Conservation (phyloP, 2,329 filamentous ascomycete genomes). For the Fusarium sororula region DNA sequence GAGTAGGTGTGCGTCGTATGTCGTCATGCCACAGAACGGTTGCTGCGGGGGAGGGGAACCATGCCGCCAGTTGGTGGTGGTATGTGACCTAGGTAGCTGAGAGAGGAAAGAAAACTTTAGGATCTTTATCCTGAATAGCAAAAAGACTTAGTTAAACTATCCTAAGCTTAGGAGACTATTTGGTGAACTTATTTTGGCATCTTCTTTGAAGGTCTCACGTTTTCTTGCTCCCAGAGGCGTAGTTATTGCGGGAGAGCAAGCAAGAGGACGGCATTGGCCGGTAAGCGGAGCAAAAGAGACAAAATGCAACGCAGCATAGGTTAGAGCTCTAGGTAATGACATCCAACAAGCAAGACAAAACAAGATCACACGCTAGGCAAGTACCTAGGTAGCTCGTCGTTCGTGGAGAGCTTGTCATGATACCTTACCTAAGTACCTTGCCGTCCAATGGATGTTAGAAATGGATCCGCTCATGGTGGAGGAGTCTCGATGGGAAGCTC, state of each 20-base stretch:
- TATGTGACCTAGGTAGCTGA: conserved; percentile 2
- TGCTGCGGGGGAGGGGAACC: conserved; percentile 31
- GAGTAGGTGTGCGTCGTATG: conserved; percentile 33
- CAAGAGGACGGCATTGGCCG: conserved; percentile 16
- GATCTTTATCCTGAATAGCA: neutral
- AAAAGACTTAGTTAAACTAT: neutral
- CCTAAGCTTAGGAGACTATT: neutral
- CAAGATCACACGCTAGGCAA: neutral
- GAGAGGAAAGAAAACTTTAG: neutral
- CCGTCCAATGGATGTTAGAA: neutral
- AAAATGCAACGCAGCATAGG: conserved; percentile 1
- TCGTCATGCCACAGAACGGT: conserved; percentile 39
- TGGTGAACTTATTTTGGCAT: neutral
- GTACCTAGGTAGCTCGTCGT: neutral
- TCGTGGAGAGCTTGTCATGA: conserved; percentile 31
- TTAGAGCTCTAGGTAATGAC: neutral
- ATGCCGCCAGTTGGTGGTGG: conserved; percentile 21
- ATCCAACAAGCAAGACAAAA: neutral
- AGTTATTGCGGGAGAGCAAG: conserved; percentile 4
- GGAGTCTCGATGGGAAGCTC: conserved; percentile 15
- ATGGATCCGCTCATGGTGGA: conserved; percentile 3
- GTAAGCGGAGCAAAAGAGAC: conserved; percentile 12
- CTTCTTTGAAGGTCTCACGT: neutral
- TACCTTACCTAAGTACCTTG: neutral
- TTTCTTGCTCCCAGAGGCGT: neutral